Evolutionary conservation across 805 yeast species (phyloP), one percentile per base, ranked within the genome.

Genomic region (Candida adriatica): DNA sequence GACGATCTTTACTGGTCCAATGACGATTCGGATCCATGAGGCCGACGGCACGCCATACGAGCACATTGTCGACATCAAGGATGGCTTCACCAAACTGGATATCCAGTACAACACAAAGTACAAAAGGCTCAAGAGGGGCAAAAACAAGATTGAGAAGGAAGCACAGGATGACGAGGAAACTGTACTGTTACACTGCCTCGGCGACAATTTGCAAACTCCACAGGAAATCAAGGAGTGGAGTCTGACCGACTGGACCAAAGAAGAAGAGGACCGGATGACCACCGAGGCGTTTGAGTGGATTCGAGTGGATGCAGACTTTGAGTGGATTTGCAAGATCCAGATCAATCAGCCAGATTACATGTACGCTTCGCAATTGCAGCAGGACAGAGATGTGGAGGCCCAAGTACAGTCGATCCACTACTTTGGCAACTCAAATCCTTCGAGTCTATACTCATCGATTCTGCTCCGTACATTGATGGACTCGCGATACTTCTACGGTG

Each of bases 41-140:
- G 94, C 96, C 0, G 97, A 92, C 56, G 98, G 98, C 7, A 86
- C 97, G 0, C 98, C 99, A 0, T 92, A 92, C 51, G 99, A 92
- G 50, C 99, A 92, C 54, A 90, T 92, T 29, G 95, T 92, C 15
- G 94, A 86, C 43, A 62, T 92, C 31, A 84, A 86, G 46, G 96
- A 90, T 26, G 72, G 76, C 1, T 75, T 78, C 43, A 84, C 95
- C 1, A 86, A 84, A 50, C 64, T 92, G 27, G 98, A 92, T 50
- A 86, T 92, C 29, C 97, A 86, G 51, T 92, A 92, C 59, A 92
- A 92, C 56, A 86, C 97, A 5, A 90, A 87, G 55, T 86, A 85
- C 53, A 84, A 86, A 57, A 74, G 95, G 41, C 59, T 82, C 36
- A 84, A 80, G 48, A 75, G 84, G 43, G 72, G 70, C 35, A 69